Base-by-base conservation (phyloP, 306 rosid species). In the Glycine tomentella region DNA sequence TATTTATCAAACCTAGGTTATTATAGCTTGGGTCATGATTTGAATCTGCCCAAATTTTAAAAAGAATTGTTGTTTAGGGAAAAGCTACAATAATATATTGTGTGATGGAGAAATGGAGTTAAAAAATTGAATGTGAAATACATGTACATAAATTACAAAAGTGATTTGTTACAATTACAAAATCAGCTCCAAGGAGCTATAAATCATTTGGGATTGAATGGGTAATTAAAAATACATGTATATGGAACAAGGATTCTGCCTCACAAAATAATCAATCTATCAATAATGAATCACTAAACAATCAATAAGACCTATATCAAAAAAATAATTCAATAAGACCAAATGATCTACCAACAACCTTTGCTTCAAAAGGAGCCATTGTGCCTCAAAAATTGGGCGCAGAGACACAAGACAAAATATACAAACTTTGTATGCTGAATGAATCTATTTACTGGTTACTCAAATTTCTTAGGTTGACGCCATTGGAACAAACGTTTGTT, bases 401-500 rank as follows among this genome's bases (percentile, higher is more conserved):
- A 76, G 78, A 13, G 59, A 79, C 59, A 80, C 66, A 69, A 64
- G 67, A 52, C 9, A 45, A 53, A 52, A 20, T 33, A 61, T 65
- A 77, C 69, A 85, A 42, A 79, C 38, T 80, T 46, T 71, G 73
- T n/a, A 49, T 17, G 73, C 83, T 36, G 53, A 40, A 72, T 79
- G 65, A 63, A 80, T 31, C 50, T 20, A 14, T 58, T 79, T 75
- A 59, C 82, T 90, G 92, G 86, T 85, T 87, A 85, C 48, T 93
- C 97, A 9, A 82, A 88, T 86, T 88, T 92, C 91, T 96, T 96
- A 0, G 95, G 92, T 81, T 88, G 92, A 64, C 69, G 88, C 97
- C 94, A 84, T 58, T 87, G 94, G 3, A 84, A 84, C 83, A 91
- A 77, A 61, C 77, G 87, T 85, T 82, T 91, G 58, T 92, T 87